Percentiles rank a stretch among this genome's conserved stretches.
These are phyloP conservation scores for Colletotrichum tanaceti DNA, from an alignment of 2,329 filamentous ascomycete species.

Conservation along the genomic window DNA sequence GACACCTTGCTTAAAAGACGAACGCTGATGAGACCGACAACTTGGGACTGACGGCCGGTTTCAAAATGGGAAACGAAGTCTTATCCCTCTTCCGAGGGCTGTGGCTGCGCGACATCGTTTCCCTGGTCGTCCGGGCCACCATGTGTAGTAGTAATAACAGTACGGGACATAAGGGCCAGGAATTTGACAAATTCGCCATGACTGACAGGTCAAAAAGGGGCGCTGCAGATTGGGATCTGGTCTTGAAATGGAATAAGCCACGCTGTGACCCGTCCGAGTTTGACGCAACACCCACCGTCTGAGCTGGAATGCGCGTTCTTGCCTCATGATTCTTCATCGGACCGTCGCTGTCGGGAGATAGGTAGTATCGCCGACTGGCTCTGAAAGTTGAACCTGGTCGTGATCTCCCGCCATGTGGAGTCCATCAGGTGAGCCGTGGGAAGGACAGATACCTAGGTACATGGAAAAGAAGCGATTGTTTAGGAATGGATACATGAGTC, in stretches of 20 bases:
- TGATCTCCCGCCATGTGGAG: constrained; percentile 25
- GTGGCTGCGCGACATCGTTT: constrained; percentile 4
- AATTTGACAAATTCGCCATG: constrained; percentile 9
- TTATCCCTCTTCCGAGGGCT: background rate
- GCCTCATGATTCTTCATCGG: background rate
- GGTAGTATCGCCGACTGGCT: constrained; percentile 15
- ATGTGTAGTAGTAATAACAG: background rate
- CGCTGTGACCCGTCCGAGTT: constrained; percentile 26
- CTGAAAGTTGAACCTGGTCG: constrained; percentile 21
- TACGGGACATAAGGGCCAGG: background rate
- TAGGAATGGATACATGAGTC: background rate
- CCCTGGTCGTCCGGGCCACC: background rate
- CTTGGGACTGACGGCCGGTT: background rate
- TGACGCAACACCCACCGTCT: constrained; percentile 25
- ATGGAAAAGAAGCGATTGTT: no score
- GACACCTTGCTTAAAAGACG: background rate
- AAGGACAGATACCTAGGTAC: background rate
- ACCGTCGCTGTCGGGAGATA: background rate
- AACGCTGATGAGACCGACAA: constrained; percentile 12
- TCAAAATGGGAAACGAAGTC: background rate
- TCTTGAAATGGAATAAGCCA: background rate
- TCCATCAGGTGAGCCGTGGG: background rate
- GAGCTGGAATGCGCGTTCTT: constrained; percentile 22
- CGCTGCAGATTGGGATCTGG: background rate
- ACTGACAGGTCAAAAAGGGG: background rate